These are phyloP conservation scores for Ilyonectria mors-panacis DNA, from an alignment of 2,329 filamentous ascomycete genomes.

Conservation along the genomic window DNA sequence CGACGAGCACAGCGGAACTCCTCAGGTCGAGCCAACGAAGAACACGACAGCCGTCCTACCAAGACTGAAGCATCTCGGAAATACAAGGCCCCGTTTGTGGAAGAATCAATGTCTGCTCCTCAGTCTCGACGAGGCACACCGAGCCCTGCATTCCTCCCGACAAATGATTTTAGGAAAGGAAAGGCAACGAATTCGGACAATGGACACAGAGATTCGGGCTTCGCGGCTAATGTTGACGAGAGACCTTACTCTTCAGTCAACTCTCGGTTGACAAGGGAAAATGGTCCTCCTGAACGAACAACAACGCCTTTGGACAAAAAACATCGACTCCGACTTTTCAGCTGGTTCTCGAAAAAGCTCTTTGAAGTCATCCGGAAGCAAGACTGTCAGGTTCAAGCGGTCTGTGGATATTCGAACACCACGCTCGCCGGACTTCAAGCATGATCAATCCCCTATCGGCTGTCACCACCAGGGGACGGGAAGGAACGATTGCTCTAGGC, in stretches of 20 bases:
- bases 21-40: constrained; percentile 37
- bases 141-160: neutral
- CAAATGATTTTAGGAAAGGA: neutral
- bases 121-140: constrained; percentile 18
- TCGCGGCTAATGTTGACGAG: constrained; percentile 21
- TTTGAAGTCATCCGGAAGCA: constrained; percentile 42
- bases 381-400: constrained; percentile 47
- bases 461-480: neutral
- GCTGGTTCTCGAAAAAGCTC: constrained; percentile 38
- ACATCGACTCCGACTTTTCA: constrained; percentile 39
- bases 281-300: neutral
- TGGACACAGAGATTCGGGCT: constrained; percentile 4
- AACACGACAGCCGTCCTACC: constrained; percentile 15
- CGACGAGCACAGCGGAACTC: constrained; percentile 49
- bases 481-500: neutral
- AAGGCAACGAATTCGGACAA: neutral
- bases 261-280: constrained; percentile 11
- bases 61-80: constrained; percentile 12
- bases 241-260: constrained; percentile 20
- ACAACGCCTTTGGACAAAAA: constrained; percentile 26
- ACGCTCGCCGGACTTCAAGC: constrained; percentile 30
- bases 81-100: constrained; percentile 49
- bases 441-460: constrained; percentile 14
- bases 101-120: constrained; percentile 40
- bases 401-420: constrained; percentile 39